A percentile compares a stretch with the other conserved stretches of the same genome.
Evolutionary conservation across 768 basidiomycete genomes (phyloP).

Genomic region (Podaxis sp.): DNA sequence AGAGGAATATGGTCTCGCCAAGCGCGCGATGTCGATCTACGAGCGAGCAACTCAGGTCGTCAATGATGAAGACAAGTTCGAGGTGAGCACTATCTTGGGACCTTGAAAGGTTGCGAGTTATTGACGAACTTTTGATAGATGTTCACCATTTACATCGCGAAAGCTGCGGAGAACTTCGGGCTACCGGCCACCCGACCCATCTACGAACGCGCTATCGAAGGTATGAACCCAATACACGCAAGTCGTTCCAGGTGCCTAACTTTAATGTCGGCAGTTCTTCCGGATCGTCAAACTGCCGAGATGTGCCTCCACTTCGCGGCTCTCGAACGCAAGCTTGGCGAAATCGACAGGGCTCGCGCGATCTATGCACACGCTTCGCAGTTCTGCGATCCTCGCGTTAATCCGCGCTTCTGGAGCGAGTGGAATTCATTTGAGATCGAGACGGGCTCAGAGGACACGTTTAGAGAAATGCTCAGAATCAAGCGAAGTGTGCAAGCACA

Average conservation of each 20-base stretch:
- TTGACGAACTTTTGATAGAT: constrained; percentile 51
- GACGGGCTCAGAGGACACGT: constrained; percentile 98
- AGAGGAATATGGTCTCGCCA: constrained; percentile 93
- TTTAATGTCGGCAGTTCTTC: constrained; percentile 52
- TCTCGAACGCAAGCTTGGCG: constrained; percentile 96
- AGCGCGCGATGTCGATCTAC: constrained; percentile 93
- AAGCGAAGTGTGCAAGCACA: constrained; percentile 98
- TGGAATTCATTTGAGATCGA: constrained; percentile 99
- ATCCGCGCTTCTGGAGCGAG: constrained; percentile 92
- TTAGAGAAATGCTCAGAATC: constrained; percentile 93
- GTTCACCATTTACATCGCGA: constrained; percentile 96
- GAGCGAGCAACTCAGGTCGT: constrained; percentile 90
- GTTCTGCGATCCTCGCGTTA: constrained; percentile 94
- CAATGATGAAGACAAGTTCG: constrained; percentile 89
- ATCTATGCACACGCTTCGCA: constrained; percentile 98
- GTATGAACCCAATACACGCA: constrained; percentile 23
- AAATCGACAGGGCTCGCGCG: constrained; percentile 96
- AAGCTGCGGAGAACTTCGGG: constrained; percentile 94
- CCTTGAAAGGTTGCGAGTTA: neutral
- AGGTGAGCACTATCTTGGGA: constrained; percentile 49
- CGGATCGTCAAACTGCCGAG: constrained; percentile 91
- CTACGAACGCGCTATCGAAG: constrained; percentile 92
- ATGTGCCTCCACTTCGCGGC: constrained; percentile 97
- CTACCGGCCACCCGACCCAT: constrained; percentile 95
- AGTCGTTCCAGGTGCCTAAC: neutral